Conservation (phyloP, 23 red algal species). For the Chondrus crispus region DNA sequence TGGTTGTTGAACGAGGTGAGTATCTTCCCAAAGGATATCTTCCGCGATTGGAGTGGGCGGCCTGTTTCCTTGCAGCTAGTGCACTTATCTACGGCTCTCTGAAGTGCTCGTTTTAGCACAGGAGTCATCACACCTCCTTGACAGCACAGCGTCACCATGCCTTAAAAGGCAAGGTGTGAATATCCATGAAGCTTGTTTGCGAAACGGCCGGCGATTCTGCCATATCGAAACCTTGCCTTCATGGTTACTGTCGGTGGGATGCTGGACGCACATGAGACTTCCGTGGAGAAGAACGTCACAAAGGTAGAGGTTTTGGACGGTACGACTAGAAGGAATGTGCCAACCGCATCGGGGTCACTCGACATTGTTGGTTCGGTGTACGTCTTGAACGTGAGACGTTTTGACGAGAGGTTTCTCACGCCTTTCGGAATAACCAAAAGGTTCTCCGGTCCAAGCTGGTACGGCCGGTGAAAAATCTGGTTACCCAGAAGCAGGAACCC, state of each 20-base stretch:
- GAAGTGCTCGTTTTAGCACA: neutral
- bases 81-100: neutral
- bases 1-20: conserved; percentile 5
- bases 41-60: neutral
- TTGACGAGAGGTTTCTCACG: too few relatives aligned
- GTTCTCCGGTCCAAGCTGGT: neutral
- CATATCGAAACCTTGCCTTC: neutral
- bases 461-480: neutral
- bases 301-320: neutral
- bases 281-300: neutral
- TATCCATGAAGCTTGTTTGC: conserved; percentile 12
- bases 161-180: neutral
- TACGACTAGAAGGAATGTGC: neutral
- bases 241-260: too few relatives aligned
- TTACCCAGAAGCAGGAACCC: neutral
- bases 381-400: too few relatives aligned
- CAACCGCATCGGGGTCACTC: neutral
- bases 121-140: neutral
- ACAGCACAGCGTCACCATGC: neutral
- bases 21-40: neutral
- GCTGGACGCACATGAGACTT: neutral
- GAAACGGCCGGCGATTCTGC: neutral
- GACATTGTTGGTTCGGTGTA: too few relatives aligned
- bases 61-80: neutral
- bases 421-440: neutral